Base-by-base conservation (phyloP, 2,329 filamentous ascomycete species). In the Claviceps digitariae region DNA sequence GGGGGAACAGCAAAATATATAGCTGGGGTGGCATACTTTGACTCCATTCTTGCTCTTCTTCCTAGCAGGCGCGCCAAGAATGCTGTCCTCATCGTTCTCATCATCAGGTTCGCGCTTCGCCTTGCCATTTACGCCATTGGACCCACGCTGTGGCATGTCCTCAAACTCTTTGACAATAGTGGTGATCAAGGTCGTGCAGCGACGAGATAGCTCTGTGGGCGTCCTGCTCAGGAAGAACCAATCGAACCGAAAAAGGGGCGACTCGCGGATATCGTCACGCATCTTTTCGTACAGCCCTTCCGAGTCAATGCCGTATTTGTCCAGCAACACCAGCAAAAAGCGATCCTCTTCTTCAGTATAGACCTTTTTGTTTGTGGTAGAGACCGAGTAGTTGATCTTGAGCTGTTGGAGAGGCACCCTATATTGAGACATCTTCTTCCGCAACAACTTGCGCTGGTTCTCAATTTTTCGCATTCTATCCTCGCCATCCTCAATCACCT, bases 141-240 rank as follows among this genome's bases (percentile, higher is more conserved):
- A 64, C 10, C 71, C 72, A 55, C 75, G 78, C 21, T 73, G 69
- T 47, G 77, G 75, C 40, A 73, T 68, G 52, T 86, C 83, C 65
- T 96, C 91, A 68, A 96, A 95, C 70, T 98, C 93, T 69, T 93
- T 86, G 51, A 93, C 87, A 48, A 98, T 89, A 0, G 93, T 95
- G 38, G 91, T 95, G 58, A 98, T 81, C 51, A 98, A 78, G 1
- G 94, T 98, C 34, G 87, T 94, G 72, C 93, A 97, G 51, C 94
- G 82, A 61, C 93, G 84, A 57, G 89, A 86, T 61, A 98, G 86
- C 70, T 98, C 93, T 50, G 90, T 84, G 0, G 93, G 89, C 4
- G 91, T 98, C 47, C 93, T 82, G 67, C 88, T 95, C 43, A 98
- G 78, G 76, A 98, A 96, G 74, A 98, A 98, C 94, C 94, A 98